These are phyloP conservation scores for Ilyonectria robusta DNA, from an alignment of 2,329 filamentous ascomycete genomes.

Conservation along the genomic window DNA sequence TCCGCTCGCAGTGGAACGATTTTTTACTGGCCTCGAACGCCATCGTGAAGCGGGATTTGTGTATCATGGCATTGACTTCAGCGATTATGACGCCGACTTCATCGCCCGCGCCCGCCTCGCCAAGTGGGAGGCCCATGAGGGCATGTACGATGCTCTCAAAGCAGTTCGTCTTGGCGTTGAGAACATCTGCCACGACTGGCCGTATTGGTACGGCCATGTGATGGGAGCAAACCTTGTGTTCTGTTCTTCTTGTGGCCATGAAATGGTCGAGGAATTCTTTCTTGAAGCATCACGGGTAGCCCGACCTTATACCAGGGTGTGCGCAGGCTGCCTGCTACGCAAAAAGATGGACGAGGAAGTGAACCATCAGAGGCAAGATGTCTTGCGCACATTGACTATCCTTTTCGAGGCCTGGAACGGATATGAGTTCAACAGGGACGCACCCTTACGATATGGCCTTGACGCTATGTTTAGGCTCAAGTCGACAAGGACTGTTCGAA, in stretches of 20 bases:
- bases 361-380: slow-evolving; percentile 47
- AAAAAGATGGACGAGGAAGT: slow-evolving; percentile 47
- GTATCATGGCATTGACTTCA: too few relatives aligned
- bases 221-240: slow-evolving; percentile 47
- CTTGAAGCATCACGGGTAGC: neutral
- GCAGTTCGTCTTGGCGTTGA: slow-evolving; percentile 49
- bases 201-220: slow-evolving; percentile 40
- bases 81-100: too few relatives aligned
- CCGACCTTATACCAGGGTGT: slow-evolving; percentile 40
- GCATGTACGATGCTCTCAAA: slow-evolving; percentile 53
- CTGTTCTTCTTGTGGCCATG: slow-evolving; percentile 54
- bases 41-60: slow-evolving; percentile 31
- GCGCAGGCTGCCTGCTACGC: slow-evolving; percentile 51
- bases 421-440: slow-evolving; percentile 49
- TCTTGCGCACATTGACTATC: slow-evolving; percentile 29
- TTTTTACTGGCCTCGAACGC: slow-evolving; percentile 53
- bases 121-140: slow-evolving; percentile 29
- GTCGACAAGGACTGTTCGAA: slow-evolving; percentile 31
- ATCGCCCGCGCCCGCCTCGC: too few relatives aligned
- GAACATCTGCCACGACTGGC: slow-evolving; percentile 38
- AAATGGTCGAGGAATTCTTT: slow-evolving; percentile 52
- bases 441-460: slow-evolving; percentile 44
- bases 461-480: slow-evolving; percentile 40
- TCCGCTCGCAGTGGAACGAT: slow-evolving; percentile 47
- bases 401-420: slow-evolving; percentile 49